A percentile compares a stretch with the other conserved stretches of the same genome.
Evolutionary conservation across 169 alveolate species (phyloP).

Genomic region (Perkinsus olseni): DNA sequence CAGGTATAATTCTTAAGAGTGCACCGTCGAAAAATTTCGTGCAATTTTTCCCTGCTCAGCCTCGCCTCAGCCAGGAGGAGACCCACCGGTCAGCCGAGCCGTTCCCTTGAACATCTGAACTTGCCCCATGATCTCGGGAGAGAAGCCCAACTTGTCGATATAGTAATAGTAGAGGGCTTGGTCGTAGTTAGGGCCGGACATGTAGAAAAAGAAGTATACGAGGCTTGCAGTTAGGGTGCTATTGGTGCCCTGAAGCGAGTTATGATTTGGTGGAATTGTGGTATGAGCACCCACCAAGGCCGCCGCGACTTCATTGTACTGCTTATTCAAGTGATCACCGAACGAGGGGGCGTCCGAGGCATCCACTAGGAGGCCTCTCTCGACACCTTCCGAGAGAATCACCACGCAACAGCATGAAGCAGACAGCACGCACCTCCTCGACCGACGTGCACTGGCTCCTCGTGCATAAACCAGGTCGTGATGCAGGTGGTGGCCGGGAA

Average conservation of each 20-base stretch:
- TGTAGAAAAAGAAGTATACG: background rate
- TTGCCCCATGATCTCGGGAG: constrained; percentile 14
- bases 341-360: background rate
- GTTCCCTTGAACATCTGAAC: background rate
- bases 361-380: background rate
- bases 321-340: background rate
- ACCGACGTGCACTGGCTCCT: background rate
- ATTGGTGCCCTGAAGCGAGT: background rate
- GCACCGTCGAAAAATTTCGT: background rate
- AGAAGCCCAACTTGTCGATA: constrained; percentile 1
- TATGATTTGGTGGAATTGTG: background rate
- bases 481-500: background rate
- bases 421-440: background rate
- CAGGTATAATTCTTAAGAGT: too few species aligned
- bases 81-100: constrained; percentile 10
- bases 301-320: background rate
- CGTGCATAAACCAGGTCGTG: background rate
- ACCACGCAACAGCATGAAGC: too few species aligned
- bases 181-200: constrained; percentile 15
- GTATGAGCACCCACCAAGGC: background rate
- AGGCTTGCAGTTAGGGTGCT: background rate
- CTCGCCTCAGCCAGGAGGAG: background rate
- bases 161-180: constrained; percentile 12
- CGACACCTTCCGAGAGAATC: background rate
- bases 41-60: background rate